phyloP scores from a whole-genome alignment of 768 basidiomycete genomes.

The Calocera cornea region DNA sequence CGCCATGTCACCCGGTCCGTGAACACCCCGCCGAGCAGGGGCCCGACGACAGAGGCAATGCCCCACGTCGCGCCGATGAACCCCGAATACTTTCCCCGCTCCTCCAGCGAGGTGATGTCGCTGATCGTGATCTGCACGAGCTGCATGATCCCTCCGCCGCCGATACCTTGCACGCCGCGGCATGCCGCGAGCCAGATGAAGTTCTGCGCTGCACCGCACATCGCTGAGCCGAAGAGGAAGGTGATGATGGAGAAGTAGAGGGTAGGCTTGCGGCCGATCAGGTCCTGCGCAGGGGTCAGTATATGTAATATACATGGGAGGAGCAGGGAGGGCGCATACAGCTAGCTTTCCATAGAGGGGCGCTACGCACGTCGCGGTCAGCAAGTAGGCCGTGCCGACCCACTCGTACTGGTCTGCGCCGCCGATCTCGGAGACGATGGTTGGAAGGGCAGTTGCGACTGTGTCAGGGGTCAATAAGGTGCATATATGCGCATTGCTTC shows the following conservation, averaged over 20 bases:
- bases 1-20: slow-evolving; percentile 7
- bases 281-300: too few species aligned
- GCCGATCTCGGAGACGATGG: slow-evolving; percentile 11
- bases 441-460: slow-evolving; percentile 14
- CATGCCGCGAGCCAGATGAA: slow-evolving; percentile 66
- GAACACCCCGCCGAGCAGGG: slow-evolving; percentile 62
- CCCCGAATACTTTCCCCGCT: slow-evolving; percentile 18
- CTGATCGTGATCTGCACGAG: slow-evolving; percentile 64
- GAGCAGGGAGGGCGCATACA: too few species aligned
- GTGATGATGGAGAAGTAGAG: slow-evolving; percentile 10
- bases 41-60: slow-evolving; percentile 54
- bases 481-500: slow-evolving; percentile 21
- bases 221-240: slow-evolving; percentile 33
- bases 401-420: slow-evolving; percentile 12
- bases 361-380: slow-evolving; percentile 3
- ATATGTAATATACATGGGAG: too few species aligned
- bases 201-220: slow-evolving; percentile 67
- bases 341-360: slow-evolving; percentile 7
- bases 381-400: slow-evolving; percentile 14
- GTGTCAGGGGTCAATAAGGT: too few species aligned
- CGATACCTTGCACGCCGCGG: slow-evolving; percentile 71
- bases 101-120: slow-evolving; percentile 68
- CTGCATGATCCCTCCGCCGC: slow-evolving; percentile 64
- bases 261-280: slow-evolving; percentile 13
- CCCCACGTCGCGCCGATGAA: slow-evolving; percentile 54